These are phyloP conservation scores for Acer yangbiense DNA, from an alignment of 345 rosid genomes.

Conservation along the genomic window DNA sequence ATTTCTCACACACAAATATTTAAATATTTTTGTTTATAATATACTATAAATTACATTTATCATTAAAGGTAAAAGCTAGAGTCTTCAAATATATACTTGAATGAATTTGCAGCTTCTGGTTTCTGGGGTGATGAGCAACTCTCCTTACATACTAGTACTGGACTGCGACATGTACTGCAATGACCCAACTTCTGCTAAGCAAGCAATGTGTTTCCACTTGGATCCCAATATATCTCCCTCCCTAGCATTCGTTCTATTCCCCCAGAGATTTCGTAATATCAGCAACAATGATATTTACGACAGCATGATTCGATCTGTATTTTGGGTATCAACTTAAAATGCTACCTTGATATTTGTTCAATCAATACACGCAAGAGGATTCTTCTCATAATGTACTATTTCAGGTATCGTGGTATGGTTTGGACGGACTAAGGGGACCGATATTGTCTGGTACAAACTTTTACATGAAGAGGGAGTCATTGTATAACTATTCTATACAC, in stretches of 20 bases:
- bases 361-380: background rate
- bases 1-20: background rate
- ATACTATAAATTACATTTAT: no score
- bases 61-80: background rate
- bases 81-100: background rate
- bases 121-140: slow-evolving; percentile 47
- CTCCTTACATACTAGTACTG: slow-evolving; percentile 40
- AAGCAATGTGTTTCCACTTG: slow-evolving; percentile 47
- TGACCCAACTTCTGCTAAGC: slow-evolving; percentile 47
- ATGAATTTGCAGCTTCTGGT: slow-evolving; percentile 43
- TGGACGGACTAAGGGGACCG: slow-evolving; percentile 47
- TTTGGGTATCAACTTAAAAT: slow-evolving; percentile 27
- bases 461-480: slow-evolving; percentile 45
- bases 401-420: slow-evolving; percentile 24
- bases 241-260: slow-evolving; percentile 46
- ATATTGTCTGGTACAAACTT: slow-evolving; percentile 41
- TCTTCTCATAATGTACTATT: background rate
- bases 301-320: slow-evolving; percentile 24
- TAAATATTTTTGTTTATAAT: background rate
- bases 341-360: background rate
- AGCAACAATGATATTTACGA: slow-evolving; percentile 49
- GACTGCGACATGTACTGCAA: slow-evolving; percentile 60
- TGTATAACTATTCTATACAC: slow-evolving; percentile 6
- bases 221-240: slow-evolving; percentile 37
- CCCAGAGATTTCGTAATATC: slow-evolving; percentile 42